A percentile compares a stretch with the other conserved stretches of the same genome.
These are phyloP conservation scores for Neostapfia colusana DNA, from an alignment of 176 grass and related monocot genomes.

Conservation along the genomic window DNA sequence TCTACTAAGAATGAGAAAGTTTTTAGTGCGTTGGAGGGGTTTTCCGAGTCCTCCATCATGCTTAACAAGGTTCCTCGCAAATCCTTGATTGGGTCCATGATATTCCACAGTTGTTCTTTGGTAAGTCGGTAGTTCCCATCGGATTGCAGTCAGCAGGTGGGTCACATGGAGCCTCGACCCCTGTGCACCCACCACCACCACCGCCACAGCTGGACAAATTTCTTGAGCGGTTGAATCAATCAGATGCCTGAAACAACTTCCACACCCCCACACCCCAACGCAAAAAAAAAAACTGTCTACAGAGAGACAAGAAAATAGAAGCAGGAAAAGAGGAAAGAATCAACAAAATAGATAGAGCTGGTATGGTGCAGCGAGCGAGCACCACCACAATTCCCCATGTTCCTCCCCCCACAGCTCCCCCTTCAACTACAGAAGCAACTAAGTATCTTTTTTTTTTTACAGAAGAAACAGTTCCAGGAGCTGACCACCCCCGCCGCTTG, in stretches of 20 bases:
- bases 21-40: too few species aligned
- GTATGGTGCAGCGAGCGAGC: neutral
- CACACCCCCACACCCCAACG: too few species aligned
- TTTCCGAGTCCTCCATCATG: too few species aligned
- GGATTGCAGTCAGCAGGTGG: too few species aligned
- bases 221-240: neutral
- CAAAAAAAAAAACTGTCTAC: neutral
- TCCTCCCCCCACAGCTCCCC: neutral
- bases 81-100: too few species aligned
- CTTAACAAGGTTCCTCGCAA: too few species aligned
- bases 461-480: neutral
- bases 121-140: too few species aligned
- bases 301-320: neutral
- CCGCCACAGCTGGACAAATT: too few species aligned
- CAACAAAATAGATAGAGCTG: neutral
- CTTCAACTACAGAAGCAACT: neutral
- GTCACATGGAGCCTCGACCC: too few species aligned
- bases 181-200: too few species aligned
- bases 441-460: constrained; percentile 14
- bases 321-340: neutral
- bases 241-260: neutral
- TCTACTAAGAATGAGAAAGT: too few species aligned
- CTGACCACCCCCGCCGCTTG: neutral
- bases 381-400: neutral
- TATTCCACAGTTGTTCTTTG: too few species aligned